Evolutionary conservation across 495 filamentous ascomycete genomes (phyloP).

Genomic region (Evernia prunastri): DNA sequence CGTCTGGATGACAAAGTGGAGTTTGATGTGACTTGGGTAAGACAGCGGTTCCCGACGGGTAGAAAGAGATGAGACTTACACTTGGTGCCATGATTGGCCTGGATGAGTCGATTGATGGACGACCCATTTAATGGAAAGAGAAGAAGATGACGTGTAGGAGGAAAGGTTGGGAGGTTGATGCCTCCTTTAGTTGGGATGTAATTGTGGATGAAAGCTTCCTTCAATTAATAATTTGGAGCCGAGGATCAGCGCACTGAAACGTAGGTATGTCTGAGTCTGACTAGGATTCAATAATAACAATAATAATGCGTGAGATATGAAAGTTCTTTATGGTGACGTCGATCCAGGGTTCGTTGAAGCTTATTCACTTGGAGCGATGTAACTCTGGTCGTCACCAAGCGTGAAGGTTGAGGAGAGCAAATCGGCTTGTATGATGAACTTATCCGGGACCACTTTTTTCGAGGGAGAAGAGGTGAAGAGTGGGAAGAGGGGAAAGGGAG

Average conservation of each 20-base stretch:
- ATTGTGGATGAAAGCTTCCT: neutral
- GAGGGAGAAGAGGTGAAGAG: no score
- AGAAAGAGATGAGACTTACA: constrained; percentile 42
- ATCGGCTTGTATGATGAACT: neutral
- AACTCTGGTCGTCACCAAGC: constrained; percentile 6
- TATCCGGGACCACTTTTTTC: no score
- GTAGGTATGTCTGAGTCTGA: neutral
- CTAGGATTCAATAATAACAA: no score
- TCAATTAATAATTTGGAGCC: neutral
- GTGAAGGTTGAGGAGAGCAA: neutral
- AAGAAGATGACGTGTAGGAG: neutral
- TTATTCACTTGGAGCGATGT: neutral
- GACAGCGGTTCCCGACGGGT: neutral
- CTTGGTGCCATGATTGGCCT: constrained; percentile 72
- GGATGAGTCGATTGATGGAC: constrained; percentile 63
- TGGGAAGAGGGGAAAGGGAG: no score
- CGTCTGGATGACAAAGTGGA: neutral
- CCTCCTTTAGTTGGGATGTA: neutral
- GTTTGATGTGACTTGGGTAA: neutral
- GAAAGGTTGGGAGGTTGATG: neutral
- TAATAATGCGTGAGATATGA: neutral
- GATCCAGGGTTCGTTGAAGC: neutral
- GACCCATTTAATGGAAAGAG: constrained; percentile 38
- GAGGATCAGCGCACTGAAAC: constrained; percentile 6
- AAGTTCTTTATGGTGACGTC: neutral